These are phyloP conservation scores for Gremmenia infestans DNA, from an alignment of 2,329 filamentous ascomycete species.

Conservation along the genomic window DNA sequence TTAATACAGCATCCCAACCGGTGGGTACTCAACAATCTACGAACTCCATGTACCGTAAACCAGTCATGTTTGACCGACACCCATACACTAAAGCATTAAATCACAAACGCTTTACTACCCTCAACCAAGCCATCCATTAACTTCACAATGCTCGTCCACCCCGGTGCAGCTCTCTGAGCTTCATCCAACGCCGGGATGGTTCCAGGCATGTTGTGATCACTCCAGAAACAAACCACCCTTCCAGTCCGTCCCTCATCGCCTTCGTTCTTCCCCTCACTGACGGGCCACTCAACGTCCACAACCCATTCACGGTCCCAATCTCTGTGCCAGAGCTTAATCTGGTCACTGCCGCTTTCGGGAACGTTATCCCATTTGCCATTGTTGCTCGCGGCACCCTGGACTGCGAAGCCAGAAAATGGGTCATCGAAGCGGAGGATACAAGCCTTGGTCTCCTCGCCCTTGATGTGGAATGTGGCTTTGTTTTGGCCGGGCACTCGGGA, in stretches of 20 bases:
- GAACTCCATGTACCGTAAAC: background rate
- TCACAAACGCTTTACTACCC: constrained; percentile 59
- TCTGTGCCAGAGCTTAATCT: constrained; percentile 77
- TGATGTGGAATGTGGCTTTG: constrained; percentile 59
- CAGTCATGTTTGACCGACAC: background rate
- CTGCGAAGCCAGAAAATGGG: constrained; percentile 59
- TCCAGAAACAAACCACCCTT: constrained; percentile 76
- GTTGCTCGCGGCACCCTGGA: constrained; percentile 54
- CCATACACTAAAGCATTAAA: constrained; percentile 14
- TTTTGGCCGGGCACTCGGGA: constrained; percentile 39
- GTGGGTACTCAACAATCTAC: background rate
- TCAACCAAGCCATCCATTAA: constrained; percentile 74
- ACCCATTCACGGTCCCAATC: constrained; percentile 73
- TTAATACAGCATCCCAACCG: no score
- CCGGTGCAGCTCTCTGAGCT: constrained; percentile 66
- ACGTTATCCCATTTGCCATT: constrained; percentile 59
- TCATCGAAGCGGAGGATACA: constrained; percentile 70
- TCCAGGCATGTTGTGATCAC: constrained; percentile 68
- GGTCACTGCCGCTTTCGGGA: constrained; percentile 56
- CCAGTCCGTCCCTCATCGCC: constrained; percentile 49
- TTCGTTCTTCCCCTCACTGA: constrained; percentile 26
- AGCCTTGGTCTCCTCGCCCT: constrained; percentile 69
- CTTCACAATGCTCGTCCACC: constrained; percentile 77
- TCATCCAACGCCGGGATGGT: constrained; percentile 83
- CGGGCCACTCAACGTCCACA: constrained; percentile 59